phyloP scores from a whole-genome alignment of 805 yeast species.

The Lipomyces anomalus region DNA sequence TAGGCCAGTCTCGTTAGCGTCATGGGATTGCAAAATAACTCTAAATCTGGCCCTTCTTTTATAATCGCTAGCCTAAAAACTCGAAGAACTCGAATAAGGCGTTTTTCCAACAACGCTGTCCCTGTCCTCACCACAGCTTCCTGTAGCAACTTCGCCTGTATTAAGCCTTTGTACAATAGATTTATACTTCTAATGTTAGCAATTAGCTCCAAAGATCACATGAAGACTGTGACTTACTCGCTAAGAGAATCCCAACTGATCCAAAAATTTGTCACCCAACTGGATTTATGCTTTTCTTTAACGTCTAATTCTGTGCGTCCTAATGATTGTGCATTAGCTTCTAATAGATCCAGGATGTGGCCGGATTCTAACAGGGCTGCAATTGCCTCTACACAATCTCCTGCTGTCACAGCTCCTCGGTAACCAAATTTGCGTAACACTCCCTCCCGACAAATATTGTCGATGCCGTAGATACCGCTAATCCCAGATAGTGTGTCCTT shows the following conservation, averaged over 20 bases:
- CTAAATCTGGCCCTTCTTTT: conserved; percentile 80
- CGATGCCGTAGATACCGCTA: conserved; percentile 70
- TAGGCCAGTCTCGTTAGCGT: conserved; percentile 77
- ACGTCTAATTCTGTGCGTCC: no score
- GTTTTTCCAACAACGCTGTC: conserved; percentile 79
- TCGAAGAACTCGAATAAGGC: conserved; percentile 68
- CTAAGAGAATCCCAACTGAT: conserved; percentile 59
- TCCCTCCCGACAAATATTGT: conserved; percentile 78
- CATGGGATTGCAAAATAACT: conserved; percentile 76
- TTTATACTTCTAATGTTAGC: conserved; percentile 36
- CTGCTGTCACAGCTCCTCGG: conserved; percentile 80
- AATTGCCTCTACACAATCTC: conserved; percentile 86
- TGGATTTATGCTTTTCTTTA: conserved; percentile 28
- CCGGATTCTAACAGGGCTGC: conserved; percentile 69
- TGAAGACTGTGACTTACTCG: conserved; percentile 16
- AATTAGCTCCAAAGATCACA: background rate
- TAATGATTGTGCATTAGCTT: conserved; percentile 3
- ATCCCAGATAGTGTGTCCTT: conserved; percentile 64
- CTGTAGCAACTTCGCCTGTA: conserved; percentile 77
- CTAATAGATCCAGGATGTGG: conserved; percentile 2
- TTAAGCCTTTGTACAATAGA: conserved; percentile 61
- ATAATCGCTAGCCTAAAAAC: conserved; percentile 81
- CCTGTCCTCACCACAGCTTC: conserved; percentile 82
- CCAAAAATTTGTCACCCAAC: conserved; percentile 75
- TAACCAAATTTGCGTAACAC: conserved; percentile 82